A percentile compares a stretch with the other conserved stretches of the same genome.
These are phyloP conservation scores for Huiozyma naganishii DNA, from an alignment of 805 yeast species.

Conservation along the genomic window DNA sequence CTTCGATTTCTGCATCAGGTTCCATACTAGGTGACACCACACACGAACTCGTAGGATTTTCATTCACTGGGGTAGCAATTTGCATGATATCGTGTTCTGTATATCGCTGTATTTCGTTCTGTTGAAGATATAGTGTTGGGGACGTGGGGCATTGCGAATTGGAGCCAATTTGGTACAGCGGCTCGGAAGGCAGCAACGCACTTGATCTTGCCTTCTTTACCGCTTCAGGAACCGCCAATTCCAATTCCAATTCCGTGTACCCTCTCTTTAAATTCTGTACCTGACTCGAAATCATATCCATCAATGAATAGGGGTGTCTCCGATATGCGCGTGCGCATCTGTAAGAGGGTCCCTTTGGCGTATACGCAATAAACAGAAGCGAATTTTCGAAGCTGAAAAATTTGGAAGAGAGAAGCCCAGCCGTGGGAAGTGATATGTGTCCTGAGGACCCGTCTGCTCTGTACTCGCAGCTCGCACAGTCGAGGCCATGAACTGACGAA, in stretches of 20 bases:
- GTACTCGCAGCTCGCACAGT: no score
- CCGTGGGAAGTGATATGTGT: no score
- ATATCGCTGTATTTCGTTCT: not conserved
- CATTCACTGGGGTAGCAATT: slow-evolving; percentile 1
- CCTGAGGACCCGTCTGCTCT: no score
- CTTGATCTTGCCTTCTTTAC: slow-evolving; percentile 2
- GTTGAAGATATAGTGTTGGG: not conserved
- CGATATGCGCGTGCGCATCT: not conserved
- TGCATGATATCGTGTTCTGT: not conserved
- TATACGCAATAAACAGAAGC: not conserved
- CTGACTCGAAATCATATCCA: not conserved
- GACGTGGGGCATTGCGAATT: not conserved
- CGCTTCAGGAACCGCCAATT: slow-evolving; percentile 5
- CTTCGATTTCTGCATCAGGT: slow-evolving; percentile 19
- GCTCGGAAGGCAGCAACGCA: not conserved
- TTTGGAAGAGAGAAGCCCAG: not conserved
- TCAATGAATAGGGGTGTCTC: not conserved
- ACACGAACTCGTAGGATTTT: not conserved
- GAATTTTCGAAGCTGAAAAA: not conserved
- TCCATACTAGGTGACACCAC: not conserved
- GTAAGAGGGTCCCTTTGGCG: not conserved
- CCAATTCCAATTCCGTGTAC: slow-evolving; percentile 4
- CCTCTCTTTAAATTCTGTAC: slow-evolving; percentile 2
- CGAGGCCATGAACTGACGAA: no score
- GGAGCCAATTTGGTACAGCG: not conserved